A percentile compares a stretch with the other conserved stretches of the same genome.
Conservation (phyloP, 2,329 filamentous ascomycete genomes). For the Hymenoscyphus salicellus region DNA sequence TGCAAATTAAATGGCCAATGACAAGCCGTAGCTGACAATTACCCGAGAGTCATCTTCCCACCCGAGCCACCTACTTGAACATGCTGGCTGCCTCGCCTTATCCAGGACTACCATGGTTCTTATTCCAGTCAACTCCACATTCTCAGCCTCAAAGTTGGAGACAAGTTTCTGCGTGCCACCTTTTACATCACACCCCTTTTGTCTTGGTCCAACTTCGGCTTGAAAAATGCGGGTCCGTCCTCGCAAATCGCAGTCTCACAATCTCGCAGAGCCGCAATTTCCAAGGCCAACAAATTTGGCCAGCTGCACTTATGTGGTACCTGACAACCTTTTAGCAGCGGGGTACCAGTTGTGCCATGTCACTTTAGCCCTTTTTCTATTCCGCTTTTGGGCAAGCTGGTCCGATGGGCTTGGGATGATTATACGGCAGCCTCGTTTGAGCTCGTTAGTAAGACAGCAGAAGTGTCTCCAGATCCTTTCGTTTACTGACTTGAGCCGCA, state of each 20-base stretch:
- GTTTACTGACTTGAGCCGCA: background rate
- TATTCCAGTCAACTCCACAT: background rate
- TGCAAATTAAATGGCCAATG: too few relatives aligned
- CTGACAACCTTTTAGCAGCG: background rate
- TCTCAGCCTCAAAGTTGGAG: too few relatives aligned
- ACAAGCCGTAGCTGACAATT: background rate
- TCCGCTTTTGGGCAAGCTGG: background rate
- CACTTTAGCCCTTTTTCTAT: background rate
- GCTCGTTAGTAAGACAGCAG: background rate
- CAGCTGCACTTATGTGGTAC: background rate
- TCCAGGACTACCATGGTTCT: too few relatives aligned
- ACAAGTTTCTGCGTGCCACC: too few relatives aligned
- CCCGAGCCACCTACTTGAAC: background rate
- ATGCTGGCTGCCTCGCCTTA: background rate
- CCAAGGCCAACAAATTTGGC: background rate
- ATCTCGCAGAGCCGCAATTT: too few relatives aligned
- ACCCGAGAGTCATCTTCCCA: background rate
- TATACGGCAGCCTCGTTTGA: background rate
- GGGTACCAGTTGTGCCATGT: background rate
- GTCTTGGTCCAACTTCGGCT: background rate
- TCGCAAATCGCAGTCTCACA: too few relatives aligned
- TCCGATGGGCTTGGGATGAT: background rate
- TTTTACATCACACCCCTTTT: too few relatives aligned
- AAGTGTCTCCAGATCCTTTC: background rate
- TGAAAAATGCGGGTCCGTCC: background rate